Conservation (phyloP, 805 yeast genomes). For the Nakazawaea pomicola region DNA sequence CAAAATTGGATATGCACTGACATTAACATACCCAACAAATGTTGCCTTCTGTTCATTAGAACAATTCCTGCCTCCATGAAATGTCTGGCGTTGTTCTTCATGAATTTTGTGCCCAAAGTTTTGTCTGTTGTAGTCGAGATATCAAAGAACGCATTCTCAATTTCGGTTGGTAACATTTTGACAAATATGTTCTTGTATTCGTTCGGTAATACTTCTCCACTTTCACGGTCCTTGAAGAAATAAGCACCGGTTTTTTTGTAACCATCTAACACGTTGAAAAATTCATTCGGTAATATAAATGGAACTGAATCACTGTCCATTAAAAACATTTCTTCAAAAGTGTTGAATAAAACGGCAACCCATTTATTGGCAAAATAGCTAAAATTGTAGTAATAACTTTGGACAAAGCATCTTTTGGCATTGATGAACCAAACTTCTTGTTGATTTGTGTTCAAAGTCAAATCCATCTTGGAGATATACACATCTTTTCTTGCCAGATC, state of each 20-base stretch:
- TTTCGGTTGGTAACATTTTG: slow-evolving; percentile 41
- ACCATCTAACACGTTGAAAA: slow-evolving; percentile 29
- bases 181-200: slow-evolving; percentile 38
- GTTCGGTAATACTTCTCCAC: slow-evolving; percentile 16
- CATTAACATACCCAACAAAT: slow-evolving; percentile 43
- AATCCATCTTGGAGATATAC: slow-evolving; percentile 1
- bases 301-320: slow-evolving; percentile 50
- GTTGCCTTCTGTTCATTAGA: slow-evolving; percentile 40
- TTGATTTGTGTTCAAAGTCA: slow-evolving; percentile 12
- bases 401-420: slow-evolving; percentile 24
- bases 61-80: slow-evolving; percentile 47
- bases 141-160: slow-evolving; percentile 34
- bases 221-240: slow-evolving; percentile 48
- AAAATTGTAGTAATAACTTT: slow-evolving; percentile 22
- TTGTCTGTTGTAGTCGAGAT: slow-evolving; percentile 31
- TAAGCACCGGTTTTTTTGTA: slow-evolving; percentile 32
- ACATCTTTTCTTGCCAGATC: slow-evolving; percentile 28
- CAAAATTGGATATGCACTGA: slow-evolving; percentile 40
- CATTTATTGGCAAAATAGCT: slow-evolving; percentile 38
- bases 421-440: slow-evolving; percentile 29
- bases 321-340: slow-evolving; percentile 50
- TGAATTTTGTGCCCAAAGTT: slow-evolving; percentile 33
- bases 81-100: slow-evolving; percentile 37
- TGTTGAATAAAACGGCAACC: slow-evolving; percentile 51
- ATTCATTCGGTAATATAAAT: slow-evolving; percentile 28